A percentile compares a stretch with the other conserved stretches of the same genome.
phyloP scores from a whole-genome alignment of 2,329 filamentous ascomycete species.

The Cercospora sp. region DNA sequence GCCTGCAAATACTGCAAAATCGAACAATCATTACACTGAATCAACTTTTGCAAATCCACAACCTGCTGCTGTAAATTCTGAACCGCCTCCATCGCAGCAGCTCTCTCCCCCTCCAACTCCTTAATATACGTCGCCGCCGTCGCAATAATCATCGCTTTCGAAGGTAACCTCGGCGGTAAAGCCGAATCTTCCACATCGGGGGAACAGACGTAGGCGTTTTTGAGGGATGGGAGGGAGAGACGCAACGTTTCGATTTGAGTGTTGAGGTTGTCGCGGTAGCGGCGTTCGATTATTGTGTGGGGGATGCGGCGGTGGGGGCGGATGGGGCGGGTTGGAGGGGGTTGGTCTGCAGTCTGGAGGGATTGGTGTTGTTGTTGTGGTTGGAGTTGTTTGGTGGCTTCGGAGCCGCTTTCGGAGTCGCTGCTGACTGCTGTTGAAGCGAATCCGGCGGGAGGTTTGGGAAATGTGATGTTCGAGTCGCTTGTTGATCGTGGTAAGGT shows the following conservation, averaged over 20 bases:
- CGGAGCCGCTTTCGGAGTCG: slow-evolving; percentile 27
- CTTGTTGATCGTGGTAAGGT: slow-evolving; percentile 17
- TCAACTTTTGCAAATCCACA: slow-evolving; percentile 46
- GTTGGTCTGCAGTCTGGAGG: background rate
- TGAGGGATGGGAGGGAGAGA: slow-evolving; percentile 43
- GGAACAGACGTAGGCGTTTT: slow-evolving; percentile 41
- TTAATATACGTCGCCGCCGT: slow-evolving; percentile 50
- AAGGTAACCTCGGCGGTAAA: slow-evolving; percentile 43
- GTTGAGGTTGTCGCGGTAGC: slow-evolving; percentile 50
- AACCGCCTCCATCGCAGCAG: slow-evolving; percentile 43
- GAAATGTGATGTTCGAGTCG: slow-evolving; percentile 19
- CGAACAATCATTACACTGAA: slow-evolving; percentile 49
- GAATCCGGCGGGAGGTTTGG: slow-evolving; percentile 13
- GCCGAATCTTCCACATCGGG: slow-evolving; percentile 48
- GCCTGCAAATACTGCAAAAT: slow-evolving; percentile 30
- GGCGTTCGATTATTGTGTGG: slow-evolving; percentile 50
- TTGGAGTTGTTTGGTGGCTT: slow-evolving; percentile 12
- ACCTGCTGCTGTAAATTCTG: slow-evolving; percentile 42
- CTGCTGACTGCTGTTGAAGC: slow-evolving; percentile 20
- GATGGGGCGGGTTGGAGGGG: slow-evolving; percentile 15
- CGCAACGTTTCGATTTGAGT: slow-evolving; percentile 47
- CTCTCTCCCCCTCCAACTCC: slow-evolving; percentile 47
- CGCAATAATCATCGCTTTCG: slow-evolving; percentile 50
- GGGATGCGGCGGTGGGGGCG: slow-evolving; percentile 29
- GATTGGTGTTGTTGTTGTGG: background rate